Evolutionary conservation across 2,329 filamentous ascomycete genomes (phyloP), one percentile per base, ranked within the genome.

Genomic region (Ceratocystis cubensis): DNA sequence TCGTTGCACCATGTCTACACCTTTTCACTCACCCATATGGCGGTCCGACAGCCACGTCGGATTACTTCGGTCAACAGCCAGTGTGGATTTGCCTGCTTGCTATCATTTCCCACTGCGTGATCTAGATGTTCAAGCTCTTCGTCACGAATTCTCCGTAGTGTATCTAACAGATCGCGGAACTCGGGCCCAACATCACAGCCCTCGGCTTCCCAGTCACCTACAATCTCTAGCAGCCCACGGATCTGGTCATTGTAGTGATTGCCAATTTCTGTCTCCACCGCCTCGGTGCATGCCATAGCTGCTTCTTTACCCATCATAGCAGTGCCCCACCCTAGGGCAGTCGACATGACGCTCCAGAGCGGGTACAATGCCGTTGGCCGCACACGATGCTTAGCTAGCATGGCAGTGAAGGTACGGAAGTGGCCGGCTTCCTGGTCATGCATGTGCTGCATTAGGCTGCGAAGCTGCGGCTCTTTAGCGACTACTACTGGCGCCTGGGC

Each of bases 271-370:
- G 93, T 99, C 80, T 99, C 94, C 1, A 99, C 93, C 0, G 94
- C 94, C 77, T 99, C 94, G 0, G 94, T 97, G 75, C 94, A 99
- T 13, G 94, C 94, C 94, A 99, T 99, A 45, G 94, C 93, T 1
- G 93, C 92, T 77, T 97, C 91, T 62, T 91, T 84, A 0, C 94
- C 92, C 81, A 99, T 82, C 53, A 94, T 77, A 0, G 89, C 94
- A 0, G 94, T 99, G 3, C 84, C 82, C 91, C 94, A 96, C 20
- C 94, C 94, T 6, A 99, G 77, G 0, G 87, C 84, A 0, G 88
- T 87, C 1, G 94, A 89, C 10, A 92, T 84, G 6, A 85, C 80
- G 56, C 87, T 84, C 94, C 94, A 99, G 1, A 96, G 70, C 0
- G 94, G 94, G 73, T 95, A 96, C 79, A 99, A 88, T 13, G 88